These are phyloP conservation scores for Forsythia suspensa DNA, from an alignment of 257 asterid species.

Conservation along the genomic window DNA sequence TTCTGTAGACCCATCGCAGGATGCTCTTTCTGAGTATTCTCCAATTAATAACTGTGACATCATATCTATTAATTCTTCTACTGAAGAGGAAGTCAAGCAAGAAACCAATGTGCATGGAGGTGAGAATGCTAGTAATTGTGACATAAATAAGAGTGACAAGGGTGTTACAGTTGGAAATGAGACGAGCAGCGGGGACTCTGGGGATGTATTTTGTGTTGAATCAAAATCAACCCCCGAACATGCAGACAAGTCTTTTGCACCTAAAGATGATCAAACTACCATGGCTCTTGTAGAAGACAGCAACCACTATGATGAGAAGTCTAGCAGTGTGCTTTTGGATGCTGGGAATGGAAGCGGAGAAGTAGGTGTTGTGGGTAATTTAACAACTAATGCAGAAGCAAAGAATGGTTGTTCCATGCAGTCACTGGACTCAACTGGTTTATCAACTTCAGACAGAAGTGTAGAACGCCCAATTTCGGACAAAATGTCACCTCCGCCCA, in stretches of 20 bases:
- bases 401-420: constrained; percentile 18
- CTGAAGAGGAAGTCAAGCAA: constrained; percentile 27
- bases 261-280: constrained; percentile 29
- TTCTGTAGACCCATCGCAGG: constrained; percentile 12
- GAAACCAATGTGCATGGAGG: constrained; percentile 10
- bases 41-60: constrained; percentile 24
- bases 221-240: constrained; percentile 12
- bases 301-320: constrained; percentile 25
- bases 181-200: constrained; percentile 20
- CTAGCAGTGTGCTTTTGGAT: constrained; percentile 16
- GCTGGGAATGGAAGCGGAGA: constrained; percentile 28
- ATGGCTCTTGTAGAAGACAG: constrained; percentile 26
- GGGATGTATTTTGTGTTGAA: constrained; percentile 27
- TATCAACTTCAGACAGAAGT: constrained; percentile 24
- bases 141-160: constrained; percentile 21
- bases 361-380: constrained; percentile 25
- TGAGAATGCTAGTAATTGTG: constrained; percentile 23
- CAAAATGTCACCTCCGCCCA: not conserved
- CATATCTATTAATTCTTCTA: constrained; percentile 18
- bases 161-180: constrained; percentile 17
- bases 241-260: constrained; percentile 7
- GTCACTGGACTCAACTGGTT: constrained; percentile 17
- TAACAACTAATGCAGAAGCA: constrained; percentile 14
- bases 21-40: constrained; percentile 9
- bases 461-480: constrained; percentile 15